Evolutionary conservation across 1,284 basidiomycete genomes (phyloP), one percentile per base, ranked within the genome.

Genomic region (Phellinidium pouzarii): DNA sequence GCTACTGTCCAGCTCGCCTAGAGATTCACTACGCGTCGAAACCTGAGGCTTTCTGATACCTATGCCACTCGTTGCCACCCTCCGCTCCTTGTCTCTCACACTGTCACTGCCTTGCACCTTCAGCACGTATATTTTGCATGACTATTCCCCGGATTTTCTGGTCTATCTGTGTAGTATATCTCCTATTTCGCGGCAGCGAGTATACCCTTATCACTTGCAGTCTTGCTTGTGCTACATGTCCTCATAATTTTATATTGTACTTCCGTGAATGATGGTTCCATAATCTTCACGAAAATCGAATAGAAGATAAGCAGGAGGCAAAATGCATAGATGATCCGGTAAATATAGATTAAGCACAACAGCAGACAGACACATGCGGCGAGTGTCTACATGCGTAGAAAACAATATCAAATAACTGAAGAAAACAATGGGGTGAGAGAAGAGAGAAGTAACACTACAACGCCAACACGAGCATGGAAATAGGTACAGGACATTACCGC

Each of bases 301-400:
- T n/a, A n/a, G 8, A 38, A 4, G 36, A 14, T 8, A 14, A 38
- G 36, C 4, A n/a, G 38, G n/a, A 42, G 3, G 22, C 12, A 37
- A 42, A 49, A 42, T 7, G 38, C 19, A 42, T 49, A 40, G 34
- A 49, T 42, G n/a, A 25, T 26, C 37, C 9, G 23, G 7, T 38
- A 38, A 42, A 49, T 42, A 49, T 14, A 49, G 36, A 31, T 49
- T 49, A 49, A 42, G 23, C 37, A 49, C 38, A 49, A 49, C n/a
- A 42, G 48, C 29, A 25, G 27, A 31, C 27, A 46, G 26, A 20
- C 47, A 6, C 29, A 6, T 11, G 29, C 5, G 5, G 17, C 5
- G 8, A 12, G 17, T 38, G 36, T 23, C 47, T 48, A 36, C 47
- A 40, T 36, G 37, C 20, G 38, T 41, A 12, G 25, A n/a, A 49